Conservation (phyloP, 768 basidiomycete genomes). For the Chalciporus pseudorubinellus region DNA sequence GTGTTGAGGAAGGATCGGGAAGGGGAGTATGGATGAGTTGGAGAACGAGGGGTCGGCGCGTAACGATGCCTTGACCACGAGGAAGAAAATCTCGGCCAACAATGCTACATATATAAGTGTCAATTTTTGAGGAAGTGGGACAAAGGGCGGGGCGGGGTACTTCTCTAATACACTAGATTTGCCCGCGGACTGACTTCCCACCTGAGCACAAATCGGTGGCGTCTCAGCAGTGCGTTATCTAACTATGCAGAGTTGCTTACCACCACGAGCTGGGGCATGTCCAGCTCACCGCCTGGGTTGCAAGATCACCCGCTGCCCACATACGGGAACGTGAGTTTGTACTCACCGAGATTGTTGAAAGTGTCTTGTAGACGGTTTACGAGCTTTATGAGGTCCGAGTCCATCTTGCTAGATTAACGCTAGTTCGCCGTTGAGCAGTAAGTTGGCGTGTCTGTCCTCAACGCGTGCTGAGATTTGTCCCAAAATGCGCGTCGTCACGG, state of each 20-base stretch:
- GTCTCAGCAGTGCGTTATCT: neutral
- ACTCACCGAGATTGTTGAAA: conserved; percentile 81
- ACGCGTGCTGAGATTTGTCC: conserved; percentile 17
- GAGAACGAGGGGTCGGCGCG: conserved; percentile 89
- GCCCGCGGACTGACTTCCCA: conserved; percentile 94
- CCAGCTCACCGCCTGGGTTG: conserved; percentile 75
- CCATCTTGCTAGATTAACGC: conserved; percentile 54
- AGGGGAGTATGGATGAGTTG: conserved; percentile 92
- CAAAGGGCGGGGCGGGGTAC: conserved; percentile 45
- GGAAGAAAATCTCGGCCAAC: conserved; percentile 92
- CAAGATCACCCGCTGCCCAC: conserved; percentile 9
- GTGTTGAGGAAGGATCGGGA: conserved; percentile 44
- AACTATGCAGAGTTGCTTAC: conserved; percentile 44
- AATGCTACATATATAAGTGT: conserved; percentile 51
- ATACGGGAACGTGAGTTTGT: conserved; percentile 2
- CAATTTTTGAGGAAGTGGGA: neutral
- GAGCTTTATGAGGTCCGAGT: conserved; percentile 88
- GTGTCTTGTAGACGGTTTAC: conserved; percentile 96
- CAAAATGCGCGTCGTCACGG: conserved; percentile 32
- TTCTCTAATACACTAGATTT: conserved; percentile 97
- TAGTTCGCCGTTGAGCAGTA: neutral
- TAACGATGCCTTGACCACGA: conserved; percentile 91
- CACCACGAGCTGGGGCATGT: conserved; percentile 89
- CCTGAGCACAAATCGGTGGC: conserved; percentile 42
- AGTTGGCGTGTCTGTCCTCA: conserved; percentile 9